Evolutionary conservation across 78 protist species (phyloP).

Genomic region (Dictyostelium citrinum): DNA sequence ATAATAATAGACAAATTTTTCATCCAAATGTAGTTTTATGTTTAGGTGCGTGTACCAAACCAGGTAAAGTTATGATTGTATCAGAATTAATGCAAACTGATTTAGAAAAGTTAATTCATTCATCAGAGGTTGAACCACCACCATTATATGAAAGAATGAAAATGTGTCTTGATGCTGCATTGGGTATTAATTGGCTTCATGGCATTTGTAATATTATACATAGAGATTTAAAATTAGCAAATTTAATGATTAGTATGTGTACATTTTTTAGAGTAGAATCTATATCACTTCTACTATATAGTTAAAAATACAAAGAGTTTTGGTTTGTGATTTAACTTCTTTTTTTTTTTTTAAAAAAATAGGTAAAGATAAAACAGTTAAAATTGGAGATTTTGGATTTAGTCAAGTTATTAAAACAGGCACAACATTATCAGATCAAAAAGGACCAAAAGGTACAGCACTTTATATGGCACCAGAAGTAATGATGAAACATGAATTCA

Average conservation of each 20-base stretch:
- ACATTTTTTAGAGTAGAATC: no score
- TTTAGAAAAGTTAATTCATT: constrained; percentile 65
- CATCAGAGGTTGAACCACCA: constrained; percentile 16
- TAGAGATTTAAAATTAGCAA: constrained; percentile 79
- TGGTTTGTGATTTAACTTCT: no score
- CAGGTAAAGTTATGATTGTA: constrained; percentile 83
- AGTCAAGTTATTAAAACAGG: constrained; percentile 75
- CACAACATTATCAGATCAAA: constrained; percentile 59
- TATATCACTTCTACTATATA: no score
- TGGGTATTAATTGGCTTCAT: constrained; percentile 81
- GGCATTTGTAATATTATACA: constrained; percentile 76
- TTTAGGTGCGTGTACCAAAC: constrained; percentile 84
- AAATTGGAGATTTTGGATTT: constrained; percentile 83
- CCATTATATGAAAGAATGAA: constrained; percentile 65
- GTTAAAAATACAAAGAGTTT: no score
- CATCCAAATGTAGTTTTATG: constrained; percentile 84
- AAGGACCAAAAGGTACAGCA: constrained; percentile 81
- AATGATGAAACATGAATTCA: constrained; percentile 77
- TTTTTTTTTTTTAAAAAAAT: no score
- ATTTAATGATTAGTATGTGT: constrained; percentile 45
- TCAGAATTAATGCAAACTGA: constrained; percentile 78
- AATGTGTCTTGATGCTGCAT: constrained; percentile 67
- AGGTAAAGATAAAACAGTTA: constrained; percentile 64
- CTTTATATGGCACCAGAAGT: constrained; percentile 86
- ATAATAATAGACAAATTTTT: constrained; percentile 2